Base-by-base conservation (phyloP, 129 eudicot genomes). In the Centella asiatica region DNA sequence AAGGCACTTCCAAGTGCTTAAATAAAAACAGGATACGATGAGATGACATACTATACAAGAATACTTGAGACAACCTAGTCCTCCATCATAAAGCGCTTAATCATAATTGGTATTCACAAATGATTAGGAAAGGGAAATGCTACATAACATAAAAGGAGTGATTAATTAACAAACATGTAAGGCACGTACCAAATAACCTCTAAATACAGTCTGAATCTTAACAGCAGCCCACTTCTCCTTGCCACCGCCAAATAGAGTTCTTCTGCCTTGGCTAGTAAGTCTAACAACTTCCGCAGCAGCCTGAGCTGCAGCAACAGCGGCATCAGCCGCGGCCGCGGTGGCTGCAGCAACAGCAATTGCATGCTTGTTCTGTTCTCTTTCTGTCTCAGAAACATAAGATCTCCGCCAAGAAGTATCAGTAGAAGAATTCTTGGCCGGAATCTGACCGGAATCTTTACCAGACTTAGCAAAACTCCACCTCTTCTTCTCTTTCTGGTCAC, bases 341-440 rank as follows among this genome's bases (percentile, higher is more conserved):
- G 97, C 97, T 0, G 98, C 95, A n/a, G 98, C 98, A 31, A 90
- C 98, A 25, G 98, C 95, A 70, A 90, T 90, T 7, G 98, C 98
- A 54, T 90, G 98, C 73, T 81, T 86, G 59, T 62, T 87, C 76
- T 87, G 87, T 55, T 90, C 95, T 22, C 86, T 73, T 55, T 79
- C 87, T 0, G 87, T 40, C 51, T 81, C 87, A 13, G 72, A 64
- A 62, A 76, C 71, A 72, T 78, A 83, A 60, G 86, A 76, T 64
- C 83, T 79, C 64, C 68, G 47, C 92, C 92, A 76, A 53, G 40
- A 49, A 13, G 73, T 47, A 34, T 76, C 60, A 37, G 59, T 40
- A n/a, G 77, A 59, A 56, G 69, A 74, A 57, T 61, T 39, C 29
- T 60, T 57, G n/a, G 0, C 62, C 58, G 79, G 65, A 23, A 36